Evolutionary conservation across 352 stramenopile species (phyloP).

Genomic region (Globisporangium paddicum): DNA sequence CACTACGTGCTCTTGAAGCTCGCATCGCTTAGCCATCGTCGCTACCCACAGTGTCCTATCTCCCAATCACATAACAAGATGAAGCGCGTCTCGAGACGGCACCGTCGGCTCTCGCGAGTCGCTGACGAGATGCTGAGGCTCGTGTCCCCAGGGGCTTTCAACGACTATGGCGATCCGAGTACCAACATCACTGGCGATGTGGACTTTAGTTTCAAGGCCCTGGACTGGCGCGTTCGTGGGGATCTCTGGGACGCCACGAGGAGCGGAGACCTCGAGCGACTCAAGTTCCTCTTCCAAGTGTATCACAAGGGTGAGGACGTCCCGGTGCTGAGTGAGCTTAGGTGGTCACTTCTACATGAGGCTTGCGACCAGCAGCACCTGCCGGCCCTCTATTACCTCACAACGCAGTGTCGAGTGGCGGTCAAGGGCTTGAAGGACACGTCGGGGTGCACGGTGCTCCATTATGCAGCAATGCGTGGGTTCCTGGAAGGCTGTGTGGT

Average conservation of each 20-base stretch:
- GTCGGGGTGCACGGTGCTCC: slow-evolving; percentile 38
- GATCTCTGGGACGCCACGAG: slow-evolving; percentile 47
- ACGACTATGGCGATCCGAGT: background rate
- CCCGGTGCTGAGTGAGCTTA: slow-evolving; percentile 20
- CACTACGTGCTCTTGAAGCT: slow-evolving; percentile 53
- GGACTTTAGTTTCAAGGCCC: background rate
- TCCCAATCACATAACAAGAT: slow-evolving; percentile 8
- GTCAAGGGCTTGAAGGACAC: slow-evolving; percentile 19
- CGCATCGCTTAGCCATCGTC: slow-evolving; percentile 15
- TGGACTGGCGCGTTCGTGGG: slow-evolving; percentile 40
- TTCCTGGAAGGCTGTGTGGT: slow-evolving; percentile 40
- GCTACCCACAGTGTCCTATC: background rate
- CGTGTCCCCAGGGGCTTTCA: background rate
- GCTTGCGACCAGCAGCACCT: slow-evolving; percentile 31
- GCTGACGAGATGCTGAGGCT: slow-evolving; percentile 1
- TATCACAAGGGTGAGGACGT: slow-evolving; percentile 9
- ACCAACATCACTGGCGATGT: background rate
- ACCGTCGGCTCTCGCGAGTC: slow-evolving; percentile 13
- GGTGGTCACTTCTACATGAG: slow-evolving; percentile 52
- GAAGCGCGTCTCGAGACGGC: slow-evolving; percentile 17
- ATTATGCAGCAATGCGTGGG: slow-evolving; percentile 39
- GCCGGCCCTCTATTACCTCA: slow-evolving; percentile 22
- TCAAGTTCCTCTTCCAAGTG: slow-evolving; percentile 29
- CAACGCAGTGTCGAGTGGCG: slow-evolving; percentile 15
- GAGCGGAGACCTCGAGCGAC: slow-evolving; percentile 29